Base-by-base conservation (phyloP, 768 basidiomycete species). In the Auriculariales sp. region DNA sequence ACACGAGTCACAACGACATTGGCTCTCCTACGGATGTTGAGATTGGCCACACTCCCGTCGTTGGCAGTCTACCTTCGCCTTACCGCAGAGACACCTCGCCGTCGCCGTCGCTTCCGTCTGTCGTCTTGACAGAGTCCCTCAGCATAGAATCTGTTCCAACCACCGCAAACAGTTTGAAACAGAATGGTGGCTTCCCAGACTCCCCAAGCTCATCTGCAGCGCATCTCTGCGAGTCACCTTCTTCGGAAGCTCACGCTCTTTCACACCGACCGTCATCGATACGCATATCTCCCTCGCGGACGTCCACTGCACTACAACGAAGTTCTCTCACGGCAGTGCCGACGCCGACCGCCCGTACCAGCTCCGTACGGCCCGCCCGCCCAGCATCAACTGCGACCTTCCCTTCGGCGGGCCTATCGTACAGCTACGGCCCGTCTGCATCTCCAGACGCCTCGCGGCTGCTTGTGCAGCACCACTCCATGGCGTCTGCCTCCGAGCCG, bases 401-500 rank as follows among this genome's bases (percentile, higher is more conserved):
- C n/a, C n/a, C n/a, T n/a, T n/a, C n/a, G n/a, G n/a, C n/a, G n/a
- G n/a, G n/a, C n/a, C n/a, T n/a, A n/a, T n/a, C n/a, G n/a, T n/a
- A n/a, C n/a, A n/a, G n/a, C n/a, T n/a, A n/a, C n/a, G n/a, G n/a
- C n/a, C n/a, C n/a, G n/a, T 64, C 69, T 15, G 58, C 62, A 10
- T 68, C 66, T 49, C 64, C 68, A 14, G 71, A 71, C 25, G 57
- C 57, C 14, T 57, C 67, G 27, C 71, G 71, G 46, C 68, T 84
- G 42, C 74, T 77, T 6, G 74, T 76, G n/a, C 72, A 81, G 51
- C 81, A 80, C 58, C 79, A 79, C 32, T 78, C 81, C 31, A 76
- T 74, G 4, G 83, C 85, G 44, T 87, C 82, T 45, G 82, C 73
- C 52, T 89, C 86, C 46, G 86, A 89, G 63, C 86, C 86, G n/a